phyloP scores from a whole-genome alignment of 1,284 basidiomycete species.

The Ganoderma resinaceum region DNA sequence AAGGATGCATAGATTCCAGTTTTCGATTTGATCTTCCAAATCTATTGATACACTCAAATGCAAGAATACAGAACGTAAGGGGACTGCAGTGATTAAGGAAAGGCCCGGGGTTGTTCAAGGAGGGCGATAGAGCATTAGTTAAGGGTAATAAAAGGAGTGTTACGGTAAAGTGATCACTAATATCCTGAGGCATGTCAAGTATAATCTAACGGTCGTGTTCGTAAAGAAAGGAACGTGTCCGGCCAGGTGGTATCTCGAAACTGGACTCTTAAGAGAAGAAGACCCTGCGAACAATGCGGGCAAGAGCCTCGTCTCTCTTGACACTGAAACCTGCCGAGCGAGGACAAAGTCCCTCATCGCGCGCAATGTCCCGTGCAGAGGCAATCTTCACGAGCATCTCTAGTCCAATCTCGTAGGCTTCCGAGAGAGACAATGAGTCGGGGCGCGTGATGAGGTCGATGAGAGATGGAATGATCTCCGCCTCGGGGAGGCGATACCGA shows the following conservation, averaged over 20 bases:
- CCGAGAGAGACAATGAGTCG: conserved; percentile 18
- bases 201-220: background rate
- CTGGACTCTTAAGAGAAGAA: conserved; percentile 7
- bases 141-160: background rate
- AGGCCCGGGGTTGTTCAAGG: background rate
- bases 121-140: background rate
- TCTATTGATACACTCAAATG: conserved; percentile 1
- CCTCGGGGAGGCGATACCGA: conserved; percentile 23
- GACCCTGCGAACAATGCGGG: conserved; percentile 15
- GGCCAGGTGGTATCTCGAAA: background rate
- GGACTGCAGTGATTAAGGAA: background rate
- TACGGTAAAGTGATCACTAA: background rate
- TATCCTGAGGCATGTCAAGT: background rate
- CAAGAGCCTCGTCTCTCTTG: conserved; percentile 6
- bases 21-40: background rate
- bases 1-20: no score
- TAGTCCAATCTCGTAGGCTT: conserved; percentile 23
- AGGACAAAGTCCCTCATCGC: conserved; percentile 15
- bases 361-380: conserved; percentile 20
- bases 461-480: conserved; percentile 24
- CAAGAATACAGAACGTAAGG: background rate
- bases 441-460: conserved; percentile 25
- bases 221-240: background rate
- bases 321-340: conserved; percentile 9
- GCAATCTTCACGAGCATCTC: conserved; percentile 21